A percentile compares a stretch with the other conserved stretches of the same genome.
These are phyloP conservation scores for Aspergillus latus DNA, from an alignment of 2,329 filamentous ascomycete genomes.

Conservation along the genomic window DNA sequence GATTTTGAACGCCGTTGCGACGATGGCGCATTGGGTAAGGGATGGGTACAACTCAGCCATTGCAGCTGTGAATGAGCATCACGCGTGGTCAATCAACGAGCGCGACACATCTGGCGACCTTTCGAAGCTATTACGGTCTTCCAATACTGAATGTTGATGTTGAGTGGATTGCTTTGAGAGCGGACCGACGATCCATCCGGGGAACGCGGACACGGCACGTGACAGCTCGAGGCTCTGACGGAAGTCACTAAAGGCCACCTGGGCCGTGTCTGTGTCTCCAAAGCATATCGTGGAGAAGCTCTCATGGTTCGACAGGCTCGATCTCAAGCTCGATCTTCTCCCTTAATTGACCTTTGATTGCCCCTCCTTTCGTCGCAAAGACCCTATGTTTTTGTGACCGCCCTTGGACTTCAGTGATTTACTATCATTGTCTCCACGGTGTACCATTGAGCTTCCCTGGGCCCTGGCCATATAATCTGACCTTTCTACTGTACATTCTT, in stretches of 20 bases:
- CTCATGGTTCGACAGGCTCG: not conserved
- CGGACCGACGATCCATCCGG: conserved; percentile 16
- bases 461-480: conserved; percentile 16
- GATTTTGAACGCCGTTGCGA: conserved; percentile 85
- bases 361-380: conserved; percentile 42
- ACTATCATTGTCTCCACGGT: conserved; percentile 31
- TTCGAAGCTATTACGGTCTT: not conserved
- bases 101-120: not conserved
- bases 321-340: conserved; percentile 43
- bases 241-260: not conserved
- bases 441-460: conserved; percentile 24
- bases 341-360: conserved; percentile 54
- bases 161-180: not conserved
- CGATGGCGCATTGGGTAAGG: conserved; percentile 81
- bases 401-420: conserved; percentile 45
- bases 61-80: conserved; percentile 27
- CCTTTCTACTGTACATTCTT: conserved; percentile 7
- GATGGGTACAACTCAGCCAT: conserved; percentile 86
- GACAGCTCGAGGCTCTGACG: conserved; percentile 7
- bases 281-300: conserved; percentile 6
- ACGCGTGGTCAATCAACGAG: conserved; percentile 8
- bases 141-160: not conserved
- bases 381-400: conserved; percentile 38
- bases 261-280: conserved; percentile 23
- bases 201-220: conserved; percentile 17